Evolutionary conservation across 352 stramenopile species (phyloP), one percentile per base, ranked within the genome.

Genomic region (Phytophthora idaei): DNA sequence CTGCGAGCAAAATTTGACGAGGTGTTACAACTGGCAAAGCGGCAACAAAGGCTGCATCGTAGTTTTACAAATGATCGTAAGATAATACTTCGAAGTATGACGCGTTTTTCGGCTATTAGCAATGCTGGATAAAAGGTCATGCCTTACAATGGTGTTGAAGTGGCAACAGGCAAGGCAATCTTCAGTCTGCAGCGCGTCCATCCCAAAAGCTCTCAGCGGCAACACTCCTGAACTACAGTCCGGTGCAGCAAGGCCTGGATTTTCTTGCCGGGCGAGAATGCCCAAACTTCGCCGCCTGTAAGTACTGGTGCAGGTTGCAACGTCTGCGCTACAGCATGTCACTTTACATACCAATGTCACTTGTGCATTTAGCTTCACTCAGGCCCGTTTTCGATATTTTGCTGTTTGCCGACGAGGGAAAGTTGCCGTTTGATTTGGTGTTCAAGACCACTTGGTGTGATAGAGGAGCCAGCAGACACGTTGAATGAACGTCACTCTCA

Each of bases 301-400:
- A 21, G 21, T 21, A 21, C 21, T 21, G 21, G 21, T 21, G 21
- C 21, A 21, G 21, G 21, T 21, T 21, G 21, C 27, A 15, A 41
- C 17, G 15, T 36, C 32, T 11, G 21, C 21, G 21, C 21, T 27
- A 34, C 32, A 48, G 21, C 37, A 10, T 42, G 36, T 42, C 36
- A 42, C 36, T 42, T 12, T n/a, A 39, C 34, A 39, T 12, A 39
- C 34, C 12, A 21, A 5, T 28, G 27, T 10, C 45, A 49, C 41
- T 15, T 49, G 21, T 36, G 29, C 32, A 7, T 28, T 51, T 34
- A 36, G 41, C 42, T 53, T 54, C 32, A 28, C 36, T 53, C 32
- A 15, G 12, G 27, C 44, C 32, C n/a, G 32, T 10, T 36, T 73
- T 73, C 60, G 60, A 69, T 69, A 61, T 73, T 72, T 73, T 73